Percentiles rank a stretch among this genome's conserved stretches.
These are phyloP conservation scores for Phyllosticta capitalensis DNA, from an alignment of 2,329 filamentous ascomycete genomes.

Conservation along the genomic window DNA sequence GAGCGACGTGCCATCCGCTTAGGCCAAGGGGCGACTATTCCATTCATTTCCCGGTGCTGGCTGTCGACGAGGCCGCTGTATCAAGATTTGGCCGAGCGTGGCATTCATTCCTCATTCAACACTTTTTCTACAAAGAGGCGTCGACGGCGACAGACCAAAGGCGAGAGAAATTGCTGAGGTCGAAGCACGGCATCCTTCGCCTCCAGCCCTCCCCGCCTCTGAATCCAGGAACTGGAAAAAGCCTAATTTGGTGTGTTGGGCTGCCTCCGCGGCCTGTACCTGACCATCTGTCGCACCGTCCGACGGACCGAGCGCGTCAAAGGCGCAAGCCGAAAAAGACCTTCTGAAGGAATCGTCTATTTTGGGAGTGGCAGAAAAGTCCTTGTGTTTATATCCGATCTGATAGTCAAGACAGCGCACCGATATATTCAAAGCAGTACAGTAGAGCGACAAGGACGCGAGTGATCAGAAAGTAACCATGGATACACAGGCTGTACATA, in stretches of 20 bases:
- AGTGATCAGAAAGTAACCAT: too few species aligned
- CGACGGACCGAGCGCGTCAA: background rate
- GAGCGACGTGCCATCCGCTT: background rate
- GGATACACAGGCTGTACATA: background rate
- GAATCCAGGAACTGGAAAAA: background rate
- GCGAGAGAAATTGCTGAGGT: background rate
- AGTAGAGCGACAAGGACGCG: too few species aligned
- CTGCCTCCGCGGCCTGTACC: background rate
- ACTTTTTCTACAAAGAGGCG: background rate
- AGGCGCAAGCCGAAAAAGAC: background rate
- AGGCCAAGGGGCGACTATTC: background rate
- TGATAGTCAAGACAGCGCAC: too few species aligned
- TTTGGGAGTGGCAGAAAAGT: too few species aligned
- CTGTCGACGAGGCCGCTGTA: background rate
- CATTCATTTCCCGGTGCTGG: background rate
- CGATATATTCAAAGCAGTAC: too few species aligned
- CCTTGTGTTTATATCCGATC: too few species aligned
- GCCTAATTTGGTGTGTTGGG: background rate
- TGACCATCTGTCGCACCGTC: background rate
- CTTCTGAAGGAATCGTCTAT: too few species aligned
- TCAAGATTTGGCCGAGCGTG: background rate
- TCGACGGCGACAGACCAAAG: background rate
- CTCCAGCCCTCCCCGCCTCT: background rate
- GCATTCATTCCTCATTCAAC: background rate
- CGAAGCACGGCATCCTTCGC: background rate